Evolutionary conservation across 2,329 filamentous ascomycete genomes (phyloP), one percentile per base, ranked within the genome.

Genomic region (Fusarium humuli): DNA sequence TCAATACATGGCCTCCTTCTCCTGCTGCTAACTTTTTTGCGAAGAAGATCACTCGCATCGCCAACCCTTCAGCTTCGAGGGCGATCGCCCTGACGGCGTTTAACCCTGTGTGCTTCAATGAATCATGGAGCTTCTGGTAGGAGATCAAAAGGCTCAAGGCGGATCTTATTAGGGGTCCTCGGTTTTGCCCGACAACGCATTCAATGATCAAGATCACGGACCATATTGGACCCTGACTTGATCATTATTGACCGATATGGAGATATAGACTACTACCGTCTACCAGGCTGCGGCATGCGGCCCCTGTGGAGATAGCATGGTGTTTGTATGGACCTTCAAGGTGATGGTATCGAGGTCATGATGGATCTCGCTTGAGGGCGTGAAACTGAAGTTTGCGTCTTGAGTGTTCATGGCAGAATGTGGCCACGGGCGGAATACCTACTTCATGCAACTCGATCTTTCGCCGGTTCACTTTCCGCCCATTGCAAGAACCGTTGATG

Each of bases 251-350:
- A 46, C 48, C 25, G 49, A 42, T 22, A 34, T 34, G 34, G 57
- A 25, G 27, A 59, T 47, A 57, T 44, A 14, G 42, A 53, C 58
- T 58, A 71, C 69, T 46, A 69, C 71, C 40, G 45, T 44, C 61
- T 61, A 32, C 29, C 32, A 40, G 44, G 20, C 27, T 50, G 42
- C 37, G 47, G 41, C 57, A 48, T 57, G 57, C 57, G 62, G 67
- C 58, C 53, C 54, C 41, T 54, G 61, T 63, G 61, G 61, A 63
- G 67, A 65, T 70, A 47, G 46, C 53, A 55, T 69, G 60, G 63
- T 50, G 30, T 55, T 52, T 54, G 30, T n/a, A 34, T 67, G 59
- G 50, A 47, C 48, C 57, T 30, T 65, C 49, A n/a, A 34, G 47
- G 47, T 45, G 41, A 56, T 32, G 29, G n/a, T n/a, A 44, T 50